phyloP scores from a whole-genome alignment of 352 stramenopile genomes.

The Pythium scleroteichum region DNA sequence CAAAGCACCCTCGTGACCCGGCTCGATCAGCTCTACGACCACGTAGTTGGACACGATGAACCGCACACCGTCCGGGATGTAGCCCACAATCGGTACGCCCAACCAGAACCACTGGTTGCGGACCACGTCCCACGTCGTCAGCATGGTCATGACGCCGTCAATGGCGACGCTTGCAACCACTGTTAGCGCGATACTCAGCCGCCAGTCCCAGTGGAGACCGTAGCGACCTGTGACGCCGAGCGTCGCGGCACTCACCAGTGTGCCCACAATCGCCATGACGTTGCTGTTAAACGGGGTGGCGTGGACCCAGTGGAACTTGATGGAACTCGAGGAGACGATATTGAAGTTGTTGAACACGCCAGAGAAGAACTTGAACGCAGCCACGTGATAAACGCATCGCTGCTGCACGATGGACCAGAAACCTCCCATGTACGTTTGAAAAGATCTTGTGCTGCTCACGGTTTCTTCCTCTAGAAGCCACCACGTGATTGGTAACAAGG shows the following conservation, averaged over 20 bases:
- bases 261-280: constrained; percentile 23
- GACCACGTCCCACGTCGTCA: constrained; percentile 29
- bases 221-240: constrained; percentile 22
- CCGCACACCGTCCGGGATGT: constrained; percentile 24
- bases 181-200: constrained; percentile 17
- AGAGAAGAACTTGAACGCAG: constrained; percentile 31
- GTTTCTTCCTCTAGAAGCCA: constrained; percentile 34
- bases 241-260: constrained; percentile 11
- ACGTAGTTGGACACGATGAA: constrained; percentile 31
- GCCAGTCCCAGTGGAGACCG: constrained; percentile 32
- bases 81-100: constrained; percentile 17
- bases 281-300: constrained; percentile 26
- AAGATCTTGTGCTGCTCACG: constrained; percentile 8
- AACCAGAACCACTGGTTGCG: constrained; percentile 31
- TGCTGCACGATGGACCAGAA: constrained; percentile 33
- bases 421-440: constrained; percentile 20
- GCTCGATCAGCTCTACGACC: constrained; percentile 25
- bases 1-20: constrained; percentile 18
- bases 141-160: constrained; percentile 27
- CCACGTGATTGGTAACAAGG: constrained; percentile 30
- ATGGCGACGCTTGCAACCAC: constrained; percentile 20
- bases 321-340: constrained; percentile 15
- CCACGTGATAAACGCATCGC: constrained; percentile 33
- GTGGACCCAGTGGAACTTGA: constrained; percentile 28
- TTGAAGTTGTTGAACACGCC: constrained; percentile 30